Conservation (phyloP, 2,329 filamentous ascomycete species). For the Clonostachys sp. region DNA sequence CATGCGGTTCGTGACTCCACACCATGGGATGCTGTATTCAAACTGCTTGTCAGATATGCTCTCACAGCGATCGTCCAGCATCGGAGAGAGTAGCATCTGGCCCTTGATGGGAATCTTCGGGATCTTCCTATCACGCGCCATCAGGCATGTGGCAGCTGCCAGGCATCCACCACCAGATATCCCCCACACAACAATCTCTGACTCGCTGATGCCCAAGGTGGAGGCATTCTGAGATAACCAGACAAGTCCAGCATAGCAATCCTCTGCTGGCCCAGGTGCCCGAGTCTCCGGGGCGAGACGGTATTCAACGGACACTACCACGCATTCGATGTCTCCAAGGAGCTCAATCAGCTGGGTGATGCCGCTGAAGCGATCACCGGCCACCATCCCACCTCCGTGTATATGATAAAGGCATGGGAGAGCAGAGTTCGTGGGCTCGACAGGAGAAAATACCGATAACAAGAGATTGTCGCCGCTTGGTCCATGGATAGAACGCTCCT, state of each 20-base stretch:
- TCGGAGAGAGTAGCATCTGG: constrained; percentile 37
- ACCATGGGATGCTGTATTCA: constrained; percentile 25
- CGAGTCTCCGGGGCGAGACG: constrained; percentile 14
- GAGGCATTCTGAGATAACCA: constrained; percentile 28
- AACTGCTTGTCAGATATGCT: constrained; percentile 20
- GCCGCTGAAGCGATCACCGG: constrained; percentile 11
- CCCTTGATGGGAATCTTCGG: constrained; percentile 17
- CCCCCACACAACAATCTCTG: constrained; percentile 31
- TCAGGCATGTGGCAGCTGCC: constrained; percentile 27
- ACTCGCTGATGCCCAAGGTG: constrained; percentile 31
- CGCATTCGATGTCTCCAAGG: constrained; percentile 8
- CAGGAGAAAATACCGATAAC: constrained; percentile 9
- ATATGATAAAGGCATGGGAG: constrained; percentile 10
- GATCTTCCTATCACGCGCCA: constrained; percentile 26
- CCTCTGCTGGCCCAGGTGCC: constrained; percentile 11
- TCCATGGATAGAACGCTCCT: constrained; percentile 4
- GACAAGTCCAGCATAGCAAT: constrained; percentile 18
- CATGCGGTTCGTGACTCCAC: constrained; percentile 25
- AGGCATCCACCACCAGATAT: constrained; percentile 36
- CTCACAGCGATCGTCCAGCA: constrained; percentile 37
- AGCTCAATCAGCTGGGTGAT: constrained; percentile 9
- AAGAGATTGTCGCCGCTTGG: constrained; percentile 3
- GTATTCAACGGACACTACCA: constrained; percentile 15
- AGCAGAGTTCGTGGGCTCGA: constrained; percentile 2
- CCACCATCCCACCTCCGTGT: constrained; percentile 13